Base-by-base conservation (phyloP, 2,329 filamentous ascomycete genomes). In the Pyricularia grisea region DNA sequence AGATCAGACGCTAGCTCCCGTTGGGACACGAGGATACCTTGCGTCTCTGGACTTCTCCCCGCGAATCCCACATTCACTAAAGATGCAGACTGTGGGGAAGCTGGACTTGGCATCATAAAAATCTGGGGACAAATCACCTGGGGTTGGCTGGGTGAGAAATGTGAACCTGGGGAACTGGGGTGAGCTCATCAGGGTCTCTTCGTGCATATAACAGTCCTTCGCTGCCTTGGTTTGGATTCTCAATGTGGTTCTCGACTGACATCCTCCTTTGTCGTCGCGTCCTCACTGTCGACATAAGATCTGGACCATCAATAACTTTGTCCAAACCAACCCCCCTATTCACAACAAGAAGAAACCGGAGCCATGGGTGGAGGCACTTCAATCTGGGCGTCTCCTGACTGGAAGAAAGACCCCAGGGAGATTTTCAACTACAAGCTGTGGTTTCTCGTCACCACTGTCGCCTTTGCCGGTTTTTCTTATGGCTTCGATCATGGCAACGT, bases 401-500 rank as follows among this genome's bases (percentile, higher is more conserved):
- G 64, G 64, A 66, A 66, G n/a, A 66, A 42, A 3, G 64, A 66
- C n/a, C 64, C 64, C 64, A 66, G 17, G 31, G 30, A 66, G 30
- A 66, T 66, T 31, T 66, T 66, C 31, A 66, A 66, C 64, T 36
- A n/a, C 64, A 31, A 17, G 31, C 64, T 66, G 64, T 66, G 64
- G 64, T 66, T 66, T 28, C 64, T 66, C n/a, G 64, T 66, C n/a
- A 36, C 36, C n/a, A 36, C 64, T 36, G 64, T 42, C 64, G 31
- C 64, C 31, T 66, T 66, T 31, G 64, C 64, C 23, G 64, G 64
- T 14, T 66, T 66, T 31, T 66, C 64, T 31, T 66, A 66, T 36
- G 64, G 64, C 64, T 66, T 66, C 31, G 64, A 66, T n/a, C 64
- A 66, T 42, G 64, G 64, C 17, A 66, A 66, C 64, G 64, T 77